Evolutionary conservation across 495 filamentous ascomycete genomes (phyloP).

Genomic region (Penicillium angulare): DNA sequence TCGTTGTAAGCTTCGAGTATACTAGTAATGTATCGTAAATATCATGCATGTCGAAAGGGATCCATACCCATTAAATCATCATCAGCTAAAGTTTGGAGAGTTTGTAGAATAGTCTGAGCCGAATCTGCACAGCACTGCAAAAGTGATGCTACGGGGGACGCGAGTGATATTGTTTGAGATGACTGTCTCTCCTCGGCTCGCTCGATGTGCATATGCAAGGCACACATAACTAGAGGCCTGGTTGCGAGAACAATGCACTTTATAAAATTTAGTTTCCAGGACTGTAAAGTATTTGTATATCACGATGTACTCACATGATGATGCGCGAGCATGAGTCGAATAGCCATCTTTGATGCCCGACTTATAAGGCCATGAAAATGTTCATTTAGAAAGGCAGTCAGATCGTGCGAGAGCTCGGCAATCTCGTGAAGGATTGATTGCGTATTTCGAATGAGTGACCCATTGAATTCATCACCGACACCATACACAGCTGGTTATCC

Average conservation of each 20-base stretch:
- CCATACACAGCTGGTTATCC: conserved; percentile 23
- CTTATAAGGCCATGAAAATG: conserved; percentile 31
- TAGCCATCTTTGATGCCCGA: conserved; percentile 30
- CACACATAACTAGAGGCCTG: conserved; percentile 33
- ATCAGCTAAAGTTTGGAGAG: conserved; percentile 28
- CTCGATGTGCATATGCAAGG: conserved; percentile 31
- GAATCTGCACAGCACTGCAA: conserved; percentile 33
- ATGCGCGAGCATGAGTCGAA: conserved; percentile 30
- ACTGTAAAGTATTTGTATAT: too few relatives aligned
- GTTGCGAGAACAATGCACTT: conserved; percentile 34
- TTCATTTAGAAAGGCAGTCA: conserved; percentile 25
- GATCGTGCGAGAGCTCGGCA: conserved; percentile 27
- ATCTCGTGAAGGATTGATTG: conserved; percentile 29
- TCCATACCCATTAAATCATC: conserved; percentile 31
- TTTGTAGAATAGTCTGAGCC: conserved; percentile 32
- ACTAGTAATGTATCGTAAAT: background rate
- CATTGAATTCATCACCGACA: conserved; percentile 24
- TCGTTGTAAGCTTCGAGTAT: background rate
- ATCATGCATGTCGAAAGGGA: too few relatives aligned
- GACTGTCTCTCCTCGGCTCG: conserved; percentile 19
- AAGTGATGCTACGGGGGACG: conserved; percentile 26
- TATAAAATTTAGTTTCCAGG: too few relatives aligned
- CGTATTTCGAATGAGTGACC: conserved; percentile 25
- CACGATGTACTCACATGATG: conserved; percentile 23
- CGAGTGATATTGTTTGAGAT: conserved; percentile 18